Base-by-base conservation (phyloP, 1,284 basidiomycete species). In the Boletus hoseneyae region DNA sequence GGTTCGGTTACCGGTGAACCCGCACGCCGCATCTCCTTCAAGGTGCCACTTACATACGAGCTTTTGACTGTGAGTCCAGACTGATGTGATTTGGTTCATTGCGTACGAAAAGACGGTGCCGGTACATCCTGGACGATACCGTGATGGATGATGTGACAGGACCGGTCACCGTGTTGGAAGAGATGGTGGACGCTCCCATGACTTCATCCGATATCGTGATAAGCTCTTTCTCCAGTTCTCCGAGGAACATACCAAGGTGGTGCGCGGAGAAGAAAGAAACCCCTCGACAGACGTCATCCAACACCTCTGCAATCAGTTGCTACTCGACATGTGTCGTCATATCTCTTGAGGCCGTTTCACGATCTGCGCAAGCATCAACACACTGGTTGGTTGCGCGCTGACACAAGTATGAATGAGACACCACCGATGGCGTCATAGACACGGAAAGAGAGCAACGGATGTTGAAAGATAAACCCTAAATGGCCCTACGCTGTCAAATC, bases 321-420 rank as follows among this genome's bases (percentile, higher is more conserved):
- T 21, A 15, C 18, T 19, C 18, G 27, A 30, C 12, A 13, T 21
- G 23, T 27, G 37, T 7, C 1, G 3, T 27, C 45, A 46, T 64
- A 63, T 62, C 56, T 48, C 33, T 30, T 18, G 42, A 38, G n/a
- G 35, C 16, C 15, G 4, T 29, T 29, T 30, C 23, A 38, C 42
- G 35, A 29, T 11, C 15, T 25, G 21, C n/a, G 15, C 21, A 18
- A 35, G n/a, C 47, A 25, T 42, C 39, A 38, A 42, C 2, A 47
- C 32, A 40, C 19, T 27, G 45, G 25, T 18, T 19, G 35, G 38
- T 32, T 29, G 19, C 16, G 7, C 13, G 27, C 43, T 53, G 27
- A 62, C 47, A 55, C 48, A 42, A 25, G 49, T 29, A 60, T 46
- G 53, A 57, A 58, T 25, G 58, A 49, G 51, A 45, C 47, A 23